Evolutionary conservation across 1,139 yeast genomes (phyloP).

Genomic region (Sugiyamaella castrensis): DNA sequence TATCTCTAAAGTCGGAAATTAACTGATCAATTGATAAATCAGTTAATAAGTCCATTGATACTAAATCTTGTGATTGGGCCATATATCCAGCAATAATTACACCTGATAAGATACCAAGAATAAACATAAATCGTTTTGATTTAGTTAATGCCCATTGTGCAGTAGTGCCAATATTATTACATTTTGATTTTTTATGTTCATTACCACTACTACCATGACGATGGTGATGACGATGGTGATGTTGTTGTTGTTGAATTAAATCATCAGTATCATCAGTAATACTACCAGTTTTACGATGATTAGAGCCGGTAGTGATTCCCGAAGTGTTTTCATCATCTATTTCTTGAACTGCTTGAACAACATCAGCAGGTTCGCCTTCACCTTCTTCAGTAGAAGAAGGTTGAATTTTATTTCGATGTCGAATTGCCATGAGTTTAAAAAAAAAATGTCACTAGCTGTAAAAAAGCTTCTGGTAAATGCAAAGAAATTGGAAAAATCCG

Average conservation of each 20-base stretch:
- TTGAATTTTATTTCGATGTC: constrained; percentile 1
- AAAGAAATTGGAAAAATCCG: no score
- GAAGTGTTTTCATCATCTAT: constrained; percentile 1
- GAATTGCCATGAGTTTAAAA: constrained; percentile 6
- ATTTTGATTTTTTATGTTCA: background rate
- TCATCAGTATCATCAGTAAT: background rate
- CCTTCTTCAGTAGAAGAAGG: constrained; percentile 4
- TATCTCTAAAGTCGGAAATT: constrained; percentile 36
- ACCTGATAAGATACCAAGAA: constrained; percentile 69
- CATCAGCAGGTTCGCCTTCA: constrained; percentile 3
- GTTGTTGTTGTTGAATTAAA: background rate
- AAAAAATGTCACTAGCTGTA: no score
- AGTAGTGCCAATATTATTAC: background rate
- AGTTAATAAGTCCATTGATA: constrained; percentile 49
- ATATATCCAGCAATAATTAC: constrained; percentile 60
- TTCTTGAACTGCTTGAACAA: constrained; percentile 1
- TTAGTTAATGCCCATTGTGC: constrained; percentile 21
- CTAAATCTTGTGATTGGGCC: constrained; percentile 48
- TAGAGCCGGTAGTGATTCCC: background rate
- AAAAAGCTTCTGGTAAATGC: no score
- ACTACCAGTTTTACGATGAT: background rate
- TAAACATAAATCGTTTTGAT: constrained; percentile 39
- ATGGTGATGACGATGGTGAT: constrained; percentile 9
- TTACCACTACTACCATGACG: background rate
- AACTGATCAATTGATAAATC: constrained; percentile 53